Evolutionary conservation across 306 rosid species (phyloP), one percentile per base, ranked within the genome.

Genomic region (Lagenaria siceraria): DNA sequence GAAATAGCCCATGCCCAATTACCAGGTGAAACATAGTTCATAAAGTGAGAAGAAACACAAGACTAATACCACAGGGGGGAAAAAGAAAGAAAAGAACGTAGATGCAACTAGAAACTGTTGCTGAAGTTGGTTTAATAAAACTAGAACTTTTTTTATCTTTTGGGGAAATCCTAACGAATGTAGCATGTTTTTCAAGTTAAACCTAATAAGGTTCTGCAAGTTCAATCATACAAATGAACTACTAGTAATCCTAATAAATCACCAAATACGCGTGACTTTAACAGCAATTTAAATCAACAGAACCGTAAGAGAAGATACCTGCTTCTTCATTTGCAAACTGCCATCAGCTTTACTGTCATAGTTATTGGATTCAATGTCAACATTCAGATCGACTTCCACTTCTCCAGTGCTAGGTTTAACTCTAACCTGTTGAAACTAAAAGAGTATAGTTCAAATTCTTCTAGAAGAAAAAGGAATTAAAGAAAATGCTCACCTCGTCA

Each of bases 301-400:
- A 63, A 52, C 25, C 5, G 15, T 58, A 59, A 63, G 25, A 8
- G 31, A 75, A 81, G 81, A 19, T 58, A 95, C 97, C 97, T 90
- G 93, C 78, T 89, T 95, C 2, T 83, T 87, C 81, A 82, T 81
- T 52, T 78, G 81, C 59, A 84, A n/a, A 51, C 21, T 85, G 73
- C 42, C 64, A 3, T 79, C 90, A 25, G 48, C 79, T 14, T 85
- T 91, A 74, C 49, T 81, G 71, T 95, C 96, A 55, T 82, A 85
- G 77, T 92, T 89, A 79, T 53, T 79, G 40, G 93, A 86, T 68
- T 88, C 88, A 0, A 75, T 33, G 68, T 95, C 96, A 78, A 88
- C 27, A 49, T 89, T 78, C 75, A 92, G 85, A 85, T 95, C 97
- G 61, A 95, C 42, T 81, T 92, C 90, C 73, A 92, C 78, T 83